Conservation (phyloP, 169 alveolate genomes). For the Haemoproteus tartakovskyi region DNA sequence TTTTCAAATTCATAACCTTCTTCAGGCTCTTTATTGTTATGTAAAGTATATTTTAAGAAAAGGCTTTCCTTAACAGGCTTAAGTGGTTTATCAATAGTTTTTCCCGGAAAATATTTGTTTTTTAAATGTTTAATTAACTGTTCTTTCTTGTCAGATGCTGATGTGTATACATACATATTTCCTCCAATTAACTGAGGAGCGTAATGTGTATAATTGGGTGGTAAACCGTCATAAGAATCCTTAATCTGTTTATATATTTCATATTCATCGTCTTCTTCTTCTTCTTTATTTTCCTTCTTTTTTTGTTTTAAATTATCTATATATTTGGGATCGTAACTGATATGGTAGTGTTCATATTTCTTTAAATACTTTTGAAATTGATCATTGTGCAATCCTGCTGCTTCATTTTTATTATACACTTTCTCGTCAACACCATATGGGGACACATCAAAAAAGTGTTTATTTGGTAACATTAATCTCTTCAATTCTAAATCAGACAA, state of each 20-base stretch:
- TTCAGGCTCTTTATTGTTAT: too few relatives aligned
- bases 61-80: too few relatives aligned
- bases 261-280: conserved; percentile 26
- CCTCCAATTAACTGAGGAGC: conserved; percentile 58
- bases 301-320: conserved; percentile 42
- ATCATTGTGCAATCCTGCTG: conserved; percentile 30
- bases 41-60: too few relatives aligned
- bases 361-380: conserved; percentile 13
- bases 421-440: conserved; percentile 50
- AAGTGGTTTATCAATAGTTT: too few relatives aligned
- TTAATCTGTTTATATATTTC: conserved; percentile 60
- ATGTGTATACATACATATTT: conserved; percentile 36
- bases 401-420: conserved; percentile 25
- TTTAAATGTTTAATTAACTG: conserved; percentile 17
- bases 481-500: conserved; percentile 34
- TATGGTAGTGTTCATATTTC: conserved; percentile 36
- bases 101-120: too few relatives aligned
- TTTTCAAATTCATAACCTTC: too few relatives aligned
- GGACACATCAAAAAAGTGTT: conserved; percentile 24
- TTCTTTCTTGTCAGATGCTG: conserved; percentile 43
- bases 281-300: conserved; percentile 48
- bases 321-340: conserved; percentile 48
- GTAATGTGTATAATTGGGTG: conserved; percentile 26
- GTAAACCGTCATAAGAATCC: conserved; percentile 36
- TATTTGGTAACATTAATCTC: conserved; percentile 27